These are phyloP conservation scores for Blastobotrys capitulatus DNA, from an alignment of 1,139 yeast genomes.

Conservation along the genomic window DNA sequence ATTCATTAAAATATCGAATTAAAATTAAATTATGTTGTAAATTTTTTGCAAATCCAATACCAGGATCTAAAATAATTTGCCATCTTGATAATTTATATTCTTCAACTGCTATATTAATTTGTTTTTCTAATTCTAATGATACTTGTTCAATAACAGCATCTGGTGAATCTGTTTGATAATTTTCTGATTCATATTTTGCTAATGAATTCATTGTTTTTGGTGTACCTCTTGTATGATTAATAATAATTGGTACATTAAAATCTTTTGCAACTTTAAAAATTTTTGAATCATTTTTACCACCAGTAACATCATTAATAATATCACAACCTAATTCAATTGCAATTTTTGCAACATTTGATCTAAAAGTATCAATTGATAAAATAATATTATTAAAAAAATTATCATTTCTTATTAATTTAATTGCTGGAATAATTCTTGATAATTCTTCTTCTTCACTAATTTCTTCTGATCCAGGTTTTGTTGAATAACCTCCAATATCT, in stretches of 20 bases:
- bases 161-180: constrained; percentile 24
- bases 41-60: constrained; percentile 87
- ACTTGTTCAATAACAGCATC: constrained; percentile 43
- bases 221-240: constrained; percentile 83
- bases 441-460: constrained; percentile 57
- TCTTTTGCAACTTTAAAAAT: constrained; percentile 67
- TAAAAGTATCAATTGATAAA: constrained; percentile 80
- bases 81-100: constrained; percentile 67
- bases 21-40: constrained; percentile 61
- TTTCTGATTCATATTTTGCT: constrained; percentile 45
- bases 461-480: constrained; percentile 72
- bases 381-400: constrained; percentile 42
- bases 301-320: constrained; percentile 85
- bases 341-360: constrained; percentile 65
- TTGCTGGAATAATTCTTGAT: constrained; percentile 61
- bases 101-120: constrained; percentile 51
- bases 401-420: constrained; percentile 50
- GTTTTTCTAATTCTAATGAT: constrained; percentile 57
- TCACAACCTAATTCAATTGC: constrained; percentile 78
- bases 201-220: constrained; percentile 65
- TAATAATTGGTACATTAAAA: constrained; percentile 62
- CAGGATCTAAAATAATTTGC: constrained; percentile 93
- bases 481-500: constrained; percentile 92
- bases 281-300: constrained; percentile 62
- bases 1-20: constrained; percentile 45